Evolutionary conservation across 257 asterid species (phyloP), one percentile per base, ranked within the genome.

Genomic region (Catharanthus roseus): DNA sequence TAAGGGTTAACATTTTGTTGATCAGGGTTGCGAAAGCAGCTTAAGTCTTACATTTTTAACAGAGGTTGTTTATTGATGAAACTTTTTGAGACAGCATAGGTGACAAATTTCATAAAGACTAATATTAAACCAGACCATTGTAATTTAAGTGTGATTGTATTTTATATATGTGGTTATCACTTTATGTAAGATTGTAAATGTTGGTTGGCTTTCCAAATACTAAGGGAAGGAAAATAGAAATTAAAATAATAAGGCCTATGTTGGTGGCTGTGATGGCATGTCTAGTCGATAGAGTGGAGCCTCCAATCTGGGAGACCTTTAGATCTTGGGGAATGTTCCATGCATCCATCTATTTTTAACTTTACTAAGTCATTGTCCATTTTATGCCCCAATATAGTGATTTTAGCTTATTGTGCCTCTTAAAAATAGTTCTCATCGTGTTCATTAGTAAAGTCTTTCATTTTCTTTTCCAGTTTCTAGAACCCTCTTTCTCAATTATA

Each of bases 341-440:
- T 54, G 61, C 61, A 23, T 24, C 15, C 16, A 54, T 54, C n/a
- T 54, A n/a, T 54, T 29, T 60, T 60, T 12, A 60, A 9, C 18
- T 45, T 28, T 67, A 49, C 28, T 29, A 4, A 21, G 47, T 47
- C 19, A 33, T 50, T 13, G 5, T 12, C 12, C 47, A 19, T 68
- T n/a, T 68, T 47, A 21, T 67, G 61, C 31, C 4, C 31, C 9
- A 19, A 49, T 49, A 1, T 34, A 7, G 29, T 62, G 28, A 62
- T 34, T 33, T 15, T 61, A 19, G 67, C 67, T 61, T 62, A 19
- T 23, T 34, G 45, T 70, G 74, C 54, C 45, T 54, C 55, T 39
- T 19, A 34, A 15, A 21, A 53, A n/a, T 42, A 15, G 23, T 56
- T 34, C 23, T 15, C 8, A 2, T 55, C 21, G 39, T 69, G 33